These are phyloP conservation scores for Aureobasidium musti DNA, from an alignment of 2,329 filamentous ascomycete genomes.

Conservation along the genomic window DNA sequence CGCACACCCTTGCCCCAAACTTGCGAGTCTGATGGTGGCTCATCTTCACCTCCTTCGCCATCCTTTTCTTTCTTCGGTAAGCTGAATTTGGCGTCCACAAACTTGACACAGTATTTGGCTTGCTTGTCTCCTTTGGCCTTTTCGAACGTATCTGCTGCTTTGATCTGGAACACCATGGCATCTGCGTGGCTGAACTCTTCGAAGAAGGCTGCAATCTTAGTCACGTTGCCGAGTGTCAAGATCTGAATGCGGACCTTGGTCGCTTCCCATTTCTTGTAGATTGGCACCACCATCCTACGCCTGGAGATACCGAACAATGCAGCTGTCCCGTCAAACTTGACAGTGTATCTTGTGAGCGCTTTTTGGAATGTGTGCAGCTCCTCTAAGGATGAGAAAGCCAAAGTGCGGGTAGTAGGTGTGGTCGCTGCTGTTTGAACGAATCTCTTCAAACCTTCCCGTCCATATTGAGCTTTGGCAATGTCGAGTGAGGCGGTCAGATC, in stretches of 20 bases:
- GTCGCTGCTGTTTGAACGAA: conserved; percentile 60
- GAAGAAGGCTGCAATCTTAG: conserved; percentile 84
- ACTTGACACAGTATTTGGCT: conserved; percentile 66
- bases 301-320: conserved; percentile 77
- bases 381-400: conserved; percentile 49
- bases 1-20: conserved; percentile 57
- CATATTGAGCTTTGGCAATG: conserved; percentile 40
- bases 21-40: conserved; percentile 53
- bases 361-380: conserved; percentile 77
- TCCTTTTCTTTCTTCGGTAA: conserved; percentile 63
- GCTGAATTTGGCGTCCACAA: conserved; percentile 89
- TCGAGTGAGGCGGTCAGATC: conserved; percentile 76
- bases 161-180: conserved; percentile 85
- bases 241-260: conserved; percentile 77
- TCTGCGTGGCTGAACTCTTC: conserved; percentile 83
- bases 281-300: conserved; percentile 75
- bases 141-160: conserved; percentile 82
- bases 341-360: conserved; percentile 76
- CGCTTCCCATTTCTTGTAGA: conserved; percentile 93
- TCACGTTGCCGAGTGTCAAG: conserved; percentile 68
- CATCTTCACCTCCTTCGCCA: conserved; percentile 54
- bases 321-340: conserved; percentile 59
- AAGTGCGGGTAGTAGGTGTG: conserved; percentile 68
- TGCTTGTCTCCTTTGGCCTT: conserved; percentile 47
- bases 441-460: conserved; percentile 64